Evolutionary conservation across 2,329 filamentous ascomycete genomes (phyloP).

Genomic region (Cladophialophora carrionii): DNA sequence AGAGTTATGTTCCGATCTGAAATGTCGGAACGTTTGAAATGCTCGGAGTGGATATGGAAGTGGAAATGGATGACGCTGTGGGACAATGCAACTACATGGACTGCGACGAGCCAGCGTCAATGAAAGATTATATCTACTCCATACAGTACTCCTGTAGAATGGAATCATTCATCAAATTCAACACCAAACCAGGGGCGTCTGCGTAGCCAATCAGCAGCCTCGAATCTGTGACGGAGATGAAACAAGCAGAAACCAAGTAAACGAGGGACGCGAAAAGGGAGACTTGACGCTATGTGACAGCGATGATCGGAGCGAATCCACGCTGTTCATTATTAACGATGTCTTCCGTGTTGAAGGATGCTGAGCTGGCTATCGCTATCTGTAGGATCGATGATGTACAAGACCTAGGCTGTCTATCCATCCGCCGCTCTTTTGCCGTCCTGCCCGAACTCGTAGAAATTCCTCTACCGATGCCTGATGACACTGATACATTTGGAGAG

Average conservation of each 20-base stretch:
- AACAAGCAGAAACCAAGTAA: conserved; percentile 2
- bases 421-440: neutral
- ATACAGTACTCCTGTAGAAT: too few species aligned
- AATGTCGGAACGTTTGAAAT: neutral
- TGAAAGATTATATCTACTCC: neutral
- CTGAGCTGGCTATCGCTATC: conserved; percentile 1
- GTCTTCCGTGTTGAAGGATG: neutral
- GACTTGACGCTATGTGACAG: neutral
- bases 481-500: neutral
- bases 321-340: neutral
- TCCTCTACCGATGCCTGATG: neutral
- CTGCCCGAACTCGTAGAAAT: neutral
- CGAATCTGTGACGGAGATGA: conserved; percentile 26
- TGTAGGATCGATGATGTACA: neutral
- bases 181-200: conserved; percentile 8
- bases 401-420: neutral
- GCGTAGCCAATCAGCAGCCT: conserved; percentile 17
- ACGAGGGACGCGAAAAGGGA: neutral
- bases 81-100: neutral
- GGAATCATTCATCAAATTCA: neutral
- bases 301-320: neutral
- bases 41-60: neutral
- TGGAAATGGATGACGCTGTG: neutral
- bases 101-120: neutral
- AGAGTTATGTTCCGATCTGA: too few species aligned